Base-by-base conservation (phyloP, 2,329 filamentous ascomycete genomes). In the Coniochaeta ligniaria region DNA sequence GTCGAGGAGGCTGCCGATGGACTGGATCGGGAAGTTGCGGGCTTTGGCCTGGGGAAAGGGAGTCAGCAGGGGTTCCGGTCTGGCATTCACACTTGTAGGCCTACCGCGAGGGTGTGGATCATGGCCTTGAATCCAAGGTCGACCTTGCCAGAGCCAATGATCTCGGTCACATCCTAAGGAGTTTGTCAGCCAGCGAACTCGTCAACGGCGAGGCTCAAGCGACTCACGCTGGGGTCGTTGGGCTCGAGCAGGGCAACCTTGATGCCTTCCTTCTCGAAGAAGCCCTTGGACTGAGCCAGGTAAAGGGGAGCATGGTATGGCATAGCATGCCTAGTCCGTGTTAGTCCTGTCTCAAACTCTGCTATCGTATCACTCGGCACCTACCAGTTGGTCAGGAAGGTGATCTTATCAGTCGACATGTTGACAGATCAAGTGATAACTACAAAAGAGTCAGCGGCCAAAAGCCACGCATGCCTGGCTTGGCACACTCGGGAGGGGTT, bases 401-500 rank as follows among this genome's bases (percentile, higher is more conserved):
- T 92, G 71, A 92, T 91, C 85, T 92, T 92, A 73, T 92, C 89
- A 75, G 88, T 91, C 73, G 89, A 85, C 89, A 92, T 92, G 63
- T 73, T 83, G 35, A 72, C 69, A 73, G 71, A 73, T 77, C 73
- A 76, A 73, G 70, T 67, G 8, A 11, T 7, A 36, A 36, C 35
- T 36, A 36, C 35, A 36, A 3, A 36, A 36, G 6, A 7, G 35
- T 36, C 35, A 36, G 35, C 35, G 6, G 35, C 8, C 35, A 9
- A 36, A 5, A 36, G 6, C 35, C 35, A 36, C 35, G 35, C 35
- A 11, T 36, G 35, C 35, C 35, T 36, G 35, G 35, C 35, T 36
- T 36, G 35, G 35, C 35, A 36, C 35, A 36, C 12, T 14, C 3
- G 35, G 35, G 70, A 70, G 71, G 73, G 72, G 73, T 77, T 77